Evolutionary conservation across 129 eudicot species (phyloP), one percentile per base, ranked within the genome.

Genomic region (Flaveria bidentis): DNA sequence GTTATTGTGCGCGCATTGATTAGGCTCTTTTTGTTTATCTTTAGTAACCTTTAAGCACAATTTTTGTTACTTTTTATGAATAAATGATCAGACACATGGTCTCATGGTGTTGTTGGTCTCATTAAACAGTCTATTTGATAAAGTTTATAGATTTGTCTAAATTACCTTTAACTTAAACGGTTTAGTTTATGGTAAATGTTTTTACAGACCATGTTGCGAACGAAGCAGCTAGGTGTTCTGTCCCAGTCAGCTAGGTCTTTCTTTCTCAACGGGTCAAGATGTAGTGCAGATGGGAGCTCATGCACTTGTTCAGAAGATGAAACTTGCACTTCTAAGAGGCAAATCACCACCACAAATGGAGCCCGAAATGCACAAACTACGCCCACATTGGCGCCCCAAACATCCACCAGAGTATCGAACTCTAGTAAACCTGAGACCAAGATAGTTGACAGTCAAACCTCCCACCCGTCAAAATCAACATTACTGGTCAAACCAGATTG

Each of bases 301-400:
- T 95, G 96, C 82, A 84, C 99, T 39, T 95, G 92, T 73, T 79
- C 94, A 9, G 99, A 91, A 65, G 99, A 95, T 71, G 97, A 91
- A 71, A 80, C 85, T 82, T 90, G 94, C 79, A 84, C 83, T 61
- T 89, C 99, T 7, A 89, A 77, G 69, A 87, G 90, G 50, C 94
- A 85, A 73, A 80, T 76, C 9, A 36, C 85, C 3, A 65, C 74
- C 75, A 67, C 60, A 20, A 72, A 81, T 60, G 87, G 81, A 51
- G 76, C 75, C 49, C 88, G 67, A 44, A 78, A 60, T 39, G 76
- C 82, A 61, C 91, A 90, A 74, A 71, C 79, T 18, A 60, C 91
- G 60, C 41, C 98, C 76, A 33, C 81, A 60, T 8, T 84, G 50
- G 66, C 80, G 15, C 79, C 98, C 65, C 80, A 85, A 80, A 28